Evolutionary conservation across 352 stramenopile species (phyloP), one percentile per base, ranked within the genome.

Genomic region (Globisporangium rhizosaccharum): DNA sequence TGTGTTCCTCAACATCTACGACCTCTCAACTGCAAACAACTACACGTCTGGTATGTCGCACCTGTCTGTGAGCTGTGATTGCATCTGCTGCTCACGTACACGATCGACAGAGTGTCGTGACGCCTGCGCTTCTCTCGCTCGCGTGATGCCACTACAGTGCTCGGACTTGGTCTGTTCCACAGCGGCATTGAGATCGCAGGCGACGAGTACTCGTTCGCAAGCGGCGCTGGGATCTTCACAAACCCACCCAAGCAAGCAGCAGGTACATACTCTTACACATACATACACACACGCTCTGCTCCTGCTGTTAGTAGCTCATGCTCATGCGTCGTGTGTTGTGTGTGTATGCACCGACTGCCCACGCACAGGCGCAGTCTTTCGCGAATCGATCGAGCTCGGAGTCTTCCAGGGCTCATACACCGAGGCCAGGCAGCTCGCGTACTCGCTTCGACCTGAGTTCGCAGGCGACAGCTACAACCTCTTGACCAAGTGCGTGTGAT

Each of bases 151-250:
- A 53, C 17, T 9, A 25, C 63, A 85, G 73, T 66, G 53, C 64
- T 86, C 26, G 94, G 94, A n/a, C 74, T 98, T 25, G 94, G 90
- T 17, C 69, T 97, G 25, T 96, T 94, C 75, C 92, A 98, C 75
- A 95, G 79, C 48, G 94, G 94, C 66, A 72, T 98, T 37, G 92
- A 98, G 69, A 90, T 98, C 53, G 79, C 70, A 23, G 92, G 92
- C 20, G 76, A 86, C 44, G 94, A 98, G 70, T 98, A 96, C 63
- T 96, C 83, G 42, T 98, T 96, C 71, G 94, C 89, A 10, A 92
- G 77, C 62, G 90, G 91, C 46, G 88, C 80, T 10, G 94, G 94
- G 44, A 79, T 98, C 47, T 97, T 97, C 72, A 80, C 93, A 10
- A 85, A 72, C 1, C 73, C 54, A 11, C 82, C 91, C 11, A 74